These are phyloP conservation scores for Rutstroemia sp. DNA, from an alignment of 2,329 filamentous ascomycete genomes.

Conservation along the genomic window DNA sequence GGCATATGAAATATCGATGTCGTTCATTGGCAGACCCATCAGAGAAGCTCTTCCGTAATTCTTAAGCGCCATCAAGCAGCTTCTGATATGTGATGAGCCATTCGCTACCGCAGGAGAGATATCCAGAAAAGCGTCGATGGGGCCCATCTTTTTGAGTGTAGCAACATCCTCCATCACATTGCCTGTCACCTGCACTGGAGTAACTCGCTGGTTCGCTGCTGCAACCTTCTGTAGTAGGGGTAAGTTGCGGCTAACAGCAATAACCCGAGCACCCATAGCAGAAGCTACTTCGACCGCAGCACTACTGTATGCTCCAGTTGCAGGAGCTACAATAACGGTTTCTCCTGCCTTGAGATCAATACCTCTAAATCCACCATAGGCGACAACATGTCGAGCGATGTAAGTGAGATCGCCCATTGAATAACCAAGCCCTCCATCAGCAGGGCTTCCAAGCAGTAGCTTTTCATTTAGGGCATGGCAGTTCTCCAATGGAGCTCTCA, in stretches of 20 bases:
- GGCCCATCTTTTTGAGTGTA: slow-evolving; percentile 24
- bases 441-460: slow-evolving; percentile 13
- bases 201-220: slow-evolving; percentile 26
- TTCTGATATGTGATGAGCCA: slow-evolving; percentile 35
- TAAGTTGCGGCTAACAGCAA: slow-evolving; percentile 42
- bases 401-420: slow-evolving; percentile 9
- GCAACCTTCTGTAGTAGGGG: slow-evolving; percentile 31
- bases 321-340: slow-evolving; percentile 39
- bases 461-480: slow-evolving; percentile 29
- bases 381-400: slow-evolving; percentile 31
- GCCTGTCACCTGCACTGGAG: slow-evolving; percentile 36
- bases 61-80: slow-evolving; percentile 26
- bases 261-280: slow-evolving; percentile 41
- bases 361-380: slow-evolving; percentile 39
- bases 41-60: slow-evolving; percentile 30
- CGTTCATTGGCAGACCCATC: slow-evolving; percentile 28
- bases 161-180: slow-evolving; percentile 26
- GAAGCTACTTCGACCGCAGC: slow-evolving; percentile 37
- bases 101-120: slow-evolving; percentile 36
- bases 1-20: slow-evolving; percentile 26
- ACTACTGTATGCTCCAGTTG: slow-evolving; percentile 39
- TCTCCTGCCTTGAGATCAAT: slow-evolving; percentile 38
- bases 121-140: slow-evolving; percentile 38
- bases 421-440: slow-evolving; percentile 13
- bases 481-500: slow-evolving; percentile 33